Evolutionary conservation across 148 eudicot genomes (phyloP), one percentile per base, ranked within the genome.

Genomic region (Arbutus unedo): DNA sequence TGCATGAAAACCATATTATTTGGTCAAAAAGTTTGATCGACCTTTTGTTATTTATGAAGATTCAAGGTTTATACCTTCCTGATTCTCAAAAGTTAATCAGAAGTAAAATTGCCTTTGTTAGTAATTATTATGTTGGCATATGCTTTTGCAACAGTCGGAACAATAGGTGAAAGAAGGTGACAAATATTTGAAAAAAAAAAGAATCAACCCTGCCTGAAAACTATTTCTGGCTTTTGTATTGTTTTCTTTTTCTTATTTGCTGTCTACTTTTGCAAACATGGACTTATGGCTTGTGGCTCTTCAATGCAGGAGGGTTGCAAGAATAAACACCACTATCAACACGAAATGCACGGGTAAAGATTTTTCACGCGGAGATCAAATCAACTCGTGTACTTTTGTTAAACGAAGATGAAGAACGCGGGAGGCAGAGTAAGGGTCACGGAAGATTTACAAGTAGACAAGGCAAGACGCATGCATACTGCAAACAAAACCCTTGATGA

Each of bases 301-400:
- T 14, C 50, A 10, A 55, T 72, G 66, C 83, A 84, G 86, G 86
- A 60, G 19, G 59, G 23, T 54, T 71, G 56, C 43, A 81, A 74
- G 72, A 74, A 47, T 8, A 13, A 75, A 55, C 55, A 19, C 72
- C 76, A 74, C 51, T 66, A 6, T 41, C n/a, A 5, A 73, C 59
- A 48, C 13, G 83, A 84, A 57, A 56, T 44, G 18, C 70, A 23
- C 55, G 2, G 80, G 21, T 80, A 74, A 74, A 66, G 16, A 8
- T 25, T 31, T 59, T 51, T 53, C 23, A 21, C 41, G 21, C 48
- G 48, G 68, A 54, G 56, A 54, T 80, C 14, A 44, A 14, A 66
- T 31, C 49, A 38, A 44, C 48, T 57, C 50, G 13, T 59, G 78
- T 62, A 21, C 19, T 4, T 60, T 45, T 18, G 25, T 66, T 66